Conservation (phyloP, 176 grass and related monocot species). For the Aegilops sharonensis region DNA sequence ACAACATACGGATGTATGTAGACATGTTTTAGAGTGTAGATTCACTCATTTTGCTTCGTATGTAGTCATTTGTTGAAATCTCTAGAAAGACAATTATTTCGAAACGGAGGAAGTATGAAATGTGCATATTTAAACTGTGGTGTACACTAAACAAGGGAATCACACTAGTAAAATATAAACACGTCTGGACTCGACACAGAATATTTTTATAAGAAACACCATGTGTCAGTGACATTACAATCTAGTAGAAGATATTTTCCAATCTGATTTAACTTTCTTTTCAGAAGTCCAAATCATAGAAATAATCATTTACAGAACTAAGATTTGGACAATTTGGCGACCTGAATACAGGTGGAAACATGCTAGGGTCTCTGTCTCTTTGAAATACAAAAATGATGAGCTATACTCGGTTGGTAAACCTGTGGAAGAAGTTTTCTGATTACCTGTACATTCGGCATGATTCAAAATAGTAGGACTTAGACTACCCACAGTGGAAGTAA, state of each 20-base stretch:
- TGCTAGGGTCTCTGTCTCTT: constrained; percentile 42
- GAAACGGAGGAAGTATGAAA: not conserved
- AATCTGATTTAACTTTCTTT: not conserved
- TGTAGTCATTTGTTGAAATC: too few relatives aligned
- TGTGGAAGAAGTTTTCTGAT: constrained; percentile 84
- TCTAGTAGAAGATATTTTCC: not conserved
- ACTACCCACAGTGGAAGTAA: too few relatives aligned
- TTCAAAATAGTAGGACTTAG: constrained; percentile 43
- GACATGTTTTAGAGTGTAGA: too few relatives aligned
- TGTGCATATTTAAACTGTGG: not conserved
- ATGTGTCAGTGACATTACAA: not conserved
- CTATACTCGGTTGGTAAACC: constrained; percentile 61
- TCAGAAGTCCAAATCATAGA: constrained; percentile 56
- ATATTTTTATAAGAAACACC: not conserved
- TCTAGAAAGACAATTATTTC: too few relatives aligned
- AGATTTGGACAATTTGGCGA: constrained; percentile 55
- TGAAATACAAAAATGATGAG: constrained; percentile 68
- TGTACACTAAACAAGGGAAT: not conserved
- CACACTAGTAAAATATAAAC: not conserved
- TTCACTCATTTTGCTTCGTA: too few relatives aligned
- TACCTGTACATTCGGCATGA: constrained; percentile 60
- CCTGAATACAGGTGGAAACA: constrained; percentile 50
- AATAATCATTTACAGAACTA: constrained; percentile 48
- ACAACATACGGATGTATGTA: too few relatives aligned
- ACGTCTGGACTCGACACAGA: not conserved